Conservation (phyloP, 106 monocot genomes). For the Cymbidium sinense region DNA sequence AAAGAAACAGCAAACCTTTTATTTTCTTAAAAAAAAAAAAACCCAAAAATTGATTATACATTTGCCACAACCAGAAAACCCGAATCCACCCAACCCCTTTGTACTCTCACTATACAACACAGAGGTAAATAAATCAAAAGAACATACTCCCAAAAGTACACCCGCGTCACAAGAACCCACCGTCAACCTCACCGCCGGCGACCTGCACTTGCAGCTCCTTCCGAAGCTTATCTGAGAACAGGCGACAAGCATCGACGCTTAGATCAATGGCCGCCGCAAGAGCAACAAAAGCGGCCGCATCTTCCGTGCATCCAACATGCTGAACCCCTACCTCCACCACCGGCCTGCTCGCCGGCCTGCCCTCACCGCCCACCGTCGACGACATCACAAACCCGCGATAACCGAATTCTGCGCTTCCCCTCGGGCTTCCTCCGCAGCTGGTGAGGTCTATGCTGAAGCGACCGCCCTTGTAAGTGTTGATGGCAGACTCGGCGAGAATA, state of each 20-base stretch:
- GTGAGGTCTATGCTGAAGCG: conserved; percentile 72
- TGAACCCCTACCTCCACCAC: conserved; percentile 77
- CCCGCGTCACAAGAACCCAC: not conserved
- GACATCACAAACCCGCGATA: conserved; percentile 80
- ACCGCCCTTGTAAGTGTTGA: conserved; percentile 55
- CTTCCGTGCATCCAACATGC: conserved; percentile 86
- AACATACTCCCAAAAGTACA: not conserved
- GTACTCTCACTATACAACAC: no score
- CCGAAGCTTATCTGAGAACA: conserved; percentile 67
- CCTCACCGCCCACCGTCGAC: conserved; percentile 67
- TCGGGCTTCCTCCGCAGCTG: conserved; percentile 42
- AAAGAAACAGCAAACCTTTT: no score
- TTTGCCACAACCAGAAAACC: no score
- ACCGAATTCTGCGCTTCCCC: conserved; percentile 67
- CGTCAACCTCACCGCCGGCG: not conserved
- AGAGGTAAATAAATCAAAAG: no score
- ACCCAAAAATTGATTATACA: no score
- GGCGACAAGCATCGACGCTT: conserved; percentile 87
- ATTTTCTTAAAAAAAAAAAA: no score
- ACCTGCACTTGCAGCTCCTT: conserved; percentile 43
- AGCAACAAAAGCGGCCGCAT: conserved; percentile 92
- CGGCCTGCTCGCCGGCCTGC: conserved; percentile 39
- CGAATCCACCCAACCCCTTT: no score
- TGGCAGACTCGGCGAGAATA: conserved; percentile 37
- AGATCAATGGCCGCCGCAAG: conserved; percentile 86